These are phyloP conservation scores for Colletotrichum cereale DNA, from an alignment of 2,329 filamentous ascomycete genomes.

Conservation along the genomic window DNA sequence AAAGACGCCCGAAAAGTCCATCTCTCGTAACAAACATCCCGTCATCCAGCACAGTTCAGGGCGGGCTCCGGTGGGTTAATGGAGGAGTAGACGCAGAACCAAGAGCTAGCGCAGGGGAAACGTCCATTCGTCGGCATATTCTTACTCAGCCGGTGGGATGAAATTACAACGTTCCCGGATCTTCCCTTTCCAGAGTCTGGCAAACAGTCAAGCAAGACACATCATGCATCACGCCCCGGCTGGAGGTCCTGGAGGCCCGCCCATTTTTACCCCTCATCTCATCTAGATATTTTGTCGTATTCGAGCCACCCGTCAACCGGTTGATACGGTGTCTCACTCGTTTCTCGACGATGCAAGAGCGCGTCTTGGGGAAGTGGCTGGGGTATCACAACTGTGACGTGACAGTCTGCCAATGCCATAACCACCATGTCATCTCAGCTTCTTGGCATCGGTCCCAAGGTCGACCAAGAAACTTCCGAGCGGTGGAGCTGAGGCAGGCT, in stretches of 20 bases:
- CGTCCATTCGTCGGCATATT: neutral
- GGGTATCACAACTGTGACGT: neutral
- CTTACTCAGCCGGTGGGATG: neutral
- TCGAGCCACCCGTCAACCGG: conserved; percentile 5
- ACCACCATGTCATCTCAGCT: conserved; percentile 1
- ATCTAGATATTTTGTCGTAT: conserved; percentile 8
- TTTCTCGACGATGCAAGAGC: conserved; percentile 1
- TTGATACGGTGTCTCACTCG: conserved; percentile 24
- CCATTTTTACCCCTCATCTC: conserved; percentile 20
- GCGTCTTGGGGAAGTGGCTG: conserved; percentile 14
- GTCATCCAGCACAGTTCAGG: neutral
- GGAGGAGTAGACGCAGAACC: neutral
- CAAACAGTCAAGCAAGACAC: neutral
- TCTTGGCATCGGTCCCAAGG: conserved; percentile 26
- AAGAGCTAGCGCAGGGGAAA: neutral
- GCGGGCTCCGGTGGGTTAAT: neutral
- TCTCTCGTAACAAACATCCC: neutral
- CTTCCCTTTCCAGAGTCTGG: conserved; percentile 2
- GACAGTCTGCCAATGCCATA: neutral
- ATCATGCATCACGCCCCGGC: neutral
- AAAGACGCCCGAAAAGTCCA: neutral
- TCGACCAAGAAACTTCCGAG: conserved; percentile 7
- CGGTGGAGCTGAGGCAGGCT: neutral
- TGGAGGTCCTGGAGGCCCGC: neutral
- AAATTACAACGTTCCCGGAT: conserved; percentile 13